These are phyloP conservation scores for barrel medic (Medicago truncatula) DNA, from an alignment of 306 rosid genomes.

Conservation along the genomic window MtrunA17r5.0-ANR NC_053049.1:8788501-8789000, in stretches of 20 bases:
- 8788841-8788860: slow-evolving; percentile 46
- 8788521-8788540: slow-evolving; percentile 47
- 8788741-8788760: slow-evolving; percentile 74
- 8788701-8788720: slow-evolving; percentile 57
- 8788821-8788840: slow-evolving; percentile 49
- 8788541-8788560: slow-evolving; percentile 58
- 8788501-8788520: slow-evolving; percentile 80
- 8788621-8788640: slow-evolving; percentile 74
- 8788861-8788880: slow-evolving; percentile 33
- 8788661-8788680: slow-evolving; percentile 68
- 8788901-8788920: slow-evolving; percentile 47
- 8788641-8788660: slow-evolving; percentile 56
- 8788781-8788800: slow-evolving; percentile 38
- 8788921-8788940: slow-evolving; percentile 28
- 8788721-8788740: slow-evolving; percentile 71
- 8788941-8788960: slow-evolving; percentile 20
- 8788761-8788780: slow-evolving; percentile 77
- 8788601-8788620: slow-evolving; percentile 72
- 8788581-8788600: slow-evolving; percentile 65
- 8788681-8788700: slow-evolving; percentile 72
- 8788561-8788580: slow-evolving; percentile 88
- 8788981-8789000: slow-evolving; percentile 31
- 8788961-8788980: slow-evolving; percentile 5
- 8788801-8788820: slow-evolving; percentile 42
- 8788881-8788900: slow-evolving; percentile 36